phyloP scores from a whole-genome alignment of 75 land plant genomes.

The Pinus tabuliformis region DNA sequence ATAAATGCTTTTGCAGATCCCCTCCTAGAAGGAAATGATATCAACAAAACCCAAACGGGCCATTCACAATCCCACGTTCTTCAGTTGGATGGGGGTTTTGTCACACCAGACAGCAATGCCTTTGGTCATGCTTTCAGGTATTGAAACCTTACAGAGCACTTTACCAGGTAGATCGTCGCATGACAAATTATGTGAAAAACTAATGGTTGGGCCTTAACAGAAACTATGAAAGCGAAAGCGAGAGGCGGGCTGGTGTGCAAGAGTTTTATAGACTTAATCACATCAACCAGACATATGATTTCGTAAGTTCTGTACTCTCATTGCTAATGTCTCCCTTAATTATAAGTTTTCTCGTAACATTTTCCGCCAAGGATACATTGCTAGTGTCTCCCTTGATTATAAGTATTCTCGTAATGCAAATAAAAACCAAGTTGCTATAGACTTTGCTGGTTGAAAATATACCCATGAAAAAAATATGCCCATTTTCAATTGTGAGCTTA shows the following conservation, averaged over 20 bases:
- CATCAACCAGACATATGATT: slow-evolving; percentile 59
- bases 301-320: slow-evolving; percentile 19
- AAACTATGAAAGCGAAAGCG: slow-evolving; percentile 58
- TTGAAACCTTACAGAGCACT: too few species aligned
- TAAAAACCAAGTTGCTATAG: too few species aligned
- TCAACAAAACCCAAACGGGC: too few species aligned
- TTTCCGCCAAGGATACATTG: too few species aligned
- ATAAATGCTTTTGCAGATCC: too few species aligned
- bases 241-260: slow-evolving; percentile 52
- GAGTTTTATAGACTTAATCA: slow-evolving; percentile 66
- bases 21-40: too few species aligned
- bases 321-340: background rate
- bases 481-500: too few species aligned
- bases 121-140: slow-evolving; percentile 72
- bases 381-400: too few species aligned
- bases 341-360: background rate
- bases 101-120: slow-evolving; percentile 50
- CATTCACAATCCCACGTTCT: too few species aligned
- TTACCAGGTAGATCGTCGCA: background rate
- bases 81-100: slow-evolving; percentile 52
- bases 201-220: slow-evolving; percentile 13
- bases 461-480: too few species aligned
- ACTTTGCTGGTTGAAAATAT: too few species aligned
- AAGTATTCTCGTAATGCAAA: too few species aligned
- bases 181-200: background rate